Base-by-base conservation (phyloP, 2,329 filamentous ascomycete genomes). In the Epichloe glyceriae region DNA sequence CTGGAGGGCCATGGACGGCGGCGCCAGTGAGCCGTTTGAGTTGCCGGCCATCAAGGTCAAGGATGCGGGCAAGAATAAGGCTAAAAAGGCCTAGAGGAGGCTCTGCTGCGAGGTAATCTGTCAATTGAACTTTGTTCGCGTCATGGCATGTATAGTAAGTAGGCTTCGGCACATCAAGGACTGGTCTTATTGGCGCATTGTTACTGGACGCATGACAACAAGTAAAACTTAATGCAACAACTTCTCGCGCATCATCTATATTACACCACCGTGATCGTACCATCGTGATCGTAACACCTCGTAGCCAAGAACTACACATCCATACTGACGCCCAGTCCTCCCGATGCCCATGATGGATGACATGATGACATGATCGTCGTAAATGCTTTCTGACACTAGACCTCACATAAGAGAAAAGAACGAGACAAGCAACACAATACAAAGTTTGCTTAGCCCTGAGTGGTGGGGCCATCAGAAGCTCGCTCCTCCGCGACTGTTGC, bases 1-100 rank as follows among this genome's bases (percentile, higher is more conserved):
- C 47, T 90, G 86, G 86, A 76, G 81, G 69, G 73, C 71, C 50
- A 61, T 89, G 54, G 71, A 73, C 58, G 81, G 79, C 5, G 85
- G 83, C n/a, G 63, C 76, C 56, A 87, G 81, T 62, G 73, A 79
- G 57, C 63, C 63, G 30, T 89, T 90, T 61, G 66, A 64, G 19
- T 71, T 91, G 56, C 86, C 86, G 0, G 71, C 73, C 34, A 59
- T 88, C 53, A 87, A 86, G 71, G 72, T 67, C 22, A 84, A 65
- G 20, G 43, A 35, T 26, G 49, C 52, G 39, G 37, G 17, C 37
- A 62, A 60, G 49, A 52, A 46, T 42, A 56, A 58, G 34, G 38
- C 37, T 15, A 53, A 46, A 44, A 50, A 48, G 37, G 30, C 37
- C 1, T 53, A 39, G 42, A 44, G 33, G 41, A 30, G 20, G 40